These are phyloP conservation scores for Carex myosuroides DNA, from an alignment of 176 grass and related monocot genomes.

Conservation along the genomic window DNA sequence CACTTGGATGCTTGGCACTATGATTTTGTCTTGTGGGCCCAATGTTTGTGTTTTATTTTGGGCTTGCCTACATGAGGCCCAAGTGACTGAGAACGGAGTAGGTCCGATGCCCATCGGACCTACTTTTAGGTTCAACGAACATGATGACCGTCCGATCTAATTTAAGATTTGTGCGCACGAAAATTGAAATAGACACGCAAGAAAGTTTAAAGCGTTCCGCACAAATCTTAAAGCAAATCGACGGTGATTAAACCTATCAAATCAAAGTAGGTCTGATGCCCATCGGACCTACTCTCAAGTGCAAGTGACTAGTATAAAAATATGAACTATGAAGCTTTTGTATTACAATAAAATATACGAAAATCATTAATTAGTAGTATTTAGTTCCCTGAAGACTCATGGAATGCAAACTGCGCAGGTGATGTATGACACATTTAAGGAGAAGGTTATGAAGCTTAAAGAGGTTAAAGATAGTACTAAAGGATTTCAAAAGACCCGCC, in stretches of 20 bases:
- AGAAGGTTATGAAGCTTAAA: conserved; percentile 1
- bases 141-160: no score
- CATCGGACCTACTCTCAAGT: no score
- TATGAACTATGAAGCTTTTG: not conserved
- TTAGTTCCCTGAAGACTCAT: not conserved
- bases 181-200: no score
- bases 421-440: conserved; percentile 36
- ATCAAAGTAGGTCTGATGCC: no score
- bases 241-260: no score
- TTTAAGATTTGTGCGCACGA: no score
- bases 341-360: not conserved
- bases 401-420: conserved; percentile 19
- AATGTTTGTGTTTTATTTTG: not conserved
- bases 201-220: no score
- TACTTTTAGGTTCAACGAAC: no score
- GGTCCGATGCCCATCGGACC: no score
- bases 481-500: not conserved
- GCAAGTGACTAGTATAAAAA: not conserved
- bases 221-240: no score
- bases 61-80: not conserved
- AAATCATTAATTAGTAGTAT: no score
- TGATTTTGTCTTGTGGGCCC: not conserved
- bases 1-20: not conserved
- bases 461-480: not conserved
- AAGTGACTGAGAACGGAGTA: not conserved